phyloP scores from a whole-genome alignment of 2,329 filamentous ascomycete species.

The Magnaporthiopsis incrustans region DNA sequence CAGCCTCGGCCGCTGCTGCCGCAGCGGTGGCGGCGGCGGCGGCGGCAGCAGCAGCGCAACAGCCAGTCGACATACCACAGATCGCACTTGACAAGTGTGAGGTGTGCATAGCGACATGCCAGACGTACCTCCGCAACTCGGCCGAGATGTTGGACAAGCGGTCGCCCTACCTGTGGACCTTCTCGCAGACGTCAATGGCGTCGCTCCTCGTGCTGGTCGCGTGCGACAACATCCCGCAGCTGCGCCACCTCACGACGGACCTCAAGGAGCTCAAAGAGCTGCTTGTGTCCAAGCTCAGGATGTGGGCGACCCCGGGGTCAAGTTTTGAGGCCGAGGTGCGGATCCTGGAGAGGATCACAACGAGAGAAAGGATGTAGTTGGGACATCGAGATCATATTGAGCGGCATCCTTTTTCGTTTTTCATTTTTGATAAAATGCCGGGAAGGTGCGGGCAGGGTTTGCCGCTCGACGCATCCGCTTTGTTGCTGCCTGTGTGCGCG shows the following conservation, averaged over 20 bases:
- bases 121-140: constrained; percentile 26
- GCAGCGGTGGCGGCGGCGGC: background rate
- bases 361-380: background rate
- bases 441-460: too few relatives aligned
- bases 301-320: constrained; percentile 25
- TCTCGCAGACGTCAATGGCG: constrained; percentile 26
- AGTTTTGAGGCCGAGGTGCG: constrained; percentile 19
- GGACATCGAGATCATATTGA: background rate
- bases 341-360: constrained; percentile 10
- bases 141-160: constrained; percentile 26
- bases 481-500: too few relatives aligned
- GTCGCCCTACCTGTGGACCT: constrained; percentile 29
- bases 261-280: constrained; percentile 20
- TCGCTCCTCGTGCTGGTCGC: constrained; percentile 25
- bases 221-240: constrained; percentile 21
- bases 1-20: background rate
- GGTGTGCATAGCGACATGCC: constrained; percentile 26
- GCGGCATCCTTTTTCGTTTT: too few relatives aligned
- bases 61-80: constrained; percentile 13
- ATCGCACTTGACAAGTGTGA: constrained; percentile 26
- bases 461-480: too few relatives aligned
- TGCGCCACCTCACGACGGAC: constrained; percentile 21
- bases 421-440: too few relatives aligned
- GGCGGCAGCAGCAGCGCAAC: background rate
- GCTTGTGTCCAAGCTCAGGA: constrained; percentile 20